Evolutionary conservation across 2,329 filamentous ascomycete species (phyloP), one percentile per base, ranked within the genome.

Genomic region (Colletotrichum lentis): DNA sequence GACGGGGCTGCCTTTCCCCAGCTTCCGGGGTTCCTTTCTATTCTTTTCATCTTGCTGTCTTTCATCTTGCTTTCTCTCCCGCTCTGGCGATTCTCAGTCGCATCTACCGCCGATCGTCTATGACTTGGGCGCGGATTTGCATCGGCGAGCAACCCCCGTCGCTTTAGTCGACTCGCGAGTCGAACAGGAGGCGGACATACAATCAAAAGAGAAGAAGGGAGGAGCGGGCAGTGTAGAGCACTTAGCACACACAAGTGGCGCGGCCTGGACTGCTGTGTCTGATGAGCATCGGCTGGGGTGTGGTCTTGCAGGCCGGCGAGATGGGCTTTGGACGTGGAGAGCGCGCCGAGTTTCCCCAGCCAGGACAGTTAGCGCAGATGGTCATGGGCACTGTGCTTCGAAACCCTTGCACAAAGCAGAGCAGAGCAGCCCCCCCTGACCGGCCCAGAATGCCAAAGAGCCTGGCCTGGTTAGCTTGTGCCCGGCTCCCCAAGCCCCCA

Each of bases 321-420:
- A 54, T 58, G 46, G 53, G 53, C 35, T 50, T 39, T 53, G 60
- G 57, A 47, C 53, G 53, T 64, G 64, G n/a, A n/a, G 54, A 67
- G 44, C 64, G 53, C 14, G 60, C 31, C 43, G 20, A 46, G 27
- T 46, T 20, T 37, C 53, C 64, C 54, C 53, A 41, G 60, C 18
- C 31, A n/a, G 11, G 39, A 41, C 65, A 65, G 65, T 65, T 55
- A 56, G 61, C 62, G 62, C 22, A 1, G 2, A 2, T 6, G 0
- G 3, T 0, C 1, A 3, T n/a, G 5, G 1, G 14, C 49, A 68
- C 65, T 65, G 65, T 68, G 1, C 16, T 18, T 2, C n/a, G n/a
- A 16, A 43, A 20, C 54, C 65, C 65, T 55, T 68, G 65, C 44
- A 18, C 31, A 37, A 52, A n/a, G n/a, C n/a, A n/a, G n/a, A 44